These are phyloP conservation scores for Pleurotus ostreatus DNA, from an alignment of 768 basidiomycete genomes.

Conservation along the genomic window DNA sequence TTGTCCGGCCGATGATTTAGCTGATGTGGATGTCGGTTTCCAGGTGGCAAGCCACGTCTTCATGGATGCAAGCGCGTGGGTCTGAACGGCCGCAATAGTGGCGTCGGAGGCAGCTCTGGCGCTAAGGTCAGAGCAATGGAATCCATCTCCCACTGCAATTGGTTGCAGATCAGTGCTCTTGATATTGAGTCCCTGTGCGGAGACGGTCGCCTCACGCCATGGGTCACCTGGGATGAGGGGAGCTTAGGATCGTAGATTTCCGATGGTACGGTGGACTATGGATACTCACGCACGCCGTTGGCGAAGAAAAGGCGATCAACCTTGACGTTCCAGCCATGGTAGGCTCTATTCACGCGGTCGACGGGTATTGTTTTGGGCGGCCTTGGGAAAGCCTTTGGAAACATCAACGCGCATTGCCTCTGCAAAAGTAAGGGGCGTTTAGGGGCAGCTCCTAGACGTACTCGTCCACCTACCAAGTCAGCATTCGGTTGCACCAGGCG, in stretches of 20 bases:
- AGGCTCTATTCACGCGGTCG: conserved; percentile 41
- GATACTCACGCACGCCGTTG: conserved; percentile 57
- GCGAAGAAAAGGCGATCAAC: conserved; percentile 63
- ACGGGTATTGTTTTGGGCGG: conserved; percentile 46
- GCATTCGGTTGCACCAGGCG: conserved; percentile 51
- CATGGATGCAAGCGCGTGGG: conserved; percentile 46
- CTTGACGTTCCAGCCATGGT: conserved; percentile 61
- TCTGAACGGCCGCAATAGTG: conserved; percentile 51
- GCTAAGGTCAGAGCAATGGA: conserved; percentile 63
- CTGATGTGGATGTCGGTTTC: conserved; percentile 16
- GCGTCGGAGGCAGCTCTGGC: conserved; percentile 41
- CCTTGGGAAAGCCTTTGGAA: conserved; percentile 57
- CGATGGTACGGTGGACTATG: no score
- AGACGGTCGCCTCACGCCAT: conserved; percentile 68
- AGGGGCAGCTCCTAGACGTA: neutral
- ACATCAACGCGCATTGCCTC: conserved; percentile 71
- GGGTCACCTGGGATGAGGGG: conserved; percentile 50
- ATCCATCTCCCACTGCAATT: conserved; percentile 56
- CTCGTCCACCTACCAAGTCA: conserved; percentile 38
- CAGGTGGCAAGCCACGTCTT: conserved; percentile 47
- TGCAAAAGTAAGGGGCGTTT: conserved; percentile 16
- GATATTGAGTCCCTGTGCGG: conserved; percentile 44
- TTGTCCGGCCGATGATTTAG: conserved; percentile 11
- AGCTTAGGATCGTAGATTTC: neutral
- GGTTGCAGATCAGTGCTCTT: conserved; percentile 50